A percentile compares a stretch with the other conserved stretches of the same genome.
These are phyloP conservation scores for Aspergillus arachidicola DNA, from an alignment of 2,329 filamentous ascomycete species.

Conservation along the genomic window DNA sequence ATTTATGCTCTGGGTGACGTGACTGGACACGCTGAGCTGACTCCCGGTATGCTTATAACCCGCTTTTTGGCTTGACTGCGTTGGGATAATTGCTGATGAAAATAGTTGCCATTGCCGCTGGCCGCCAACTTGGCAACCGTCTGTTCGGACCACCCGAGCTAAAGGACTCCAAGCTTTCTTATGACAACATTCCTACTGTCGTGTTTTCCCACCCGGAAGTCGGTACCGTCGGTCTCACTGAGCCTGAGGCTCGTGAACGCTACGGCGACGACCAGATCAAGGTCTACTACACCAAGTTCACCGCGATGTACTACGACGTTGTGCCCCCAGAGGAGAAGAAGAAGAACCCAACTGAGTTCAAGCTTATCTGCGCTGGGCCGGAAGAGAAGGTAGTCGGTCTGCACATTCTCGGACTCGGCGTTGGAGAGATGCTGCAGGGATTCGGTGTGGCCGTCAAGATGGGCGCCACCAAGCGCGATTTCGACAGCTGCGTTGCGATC, in stretches of 20 bases:
- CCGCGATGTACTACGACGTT: constrained; percentile 53
- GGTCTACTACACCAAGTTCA: constrained; percentile 53
- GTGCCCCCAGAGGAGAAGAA: constrained; percentile 52
- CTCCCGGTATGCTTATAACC: constrained; percentile 44
- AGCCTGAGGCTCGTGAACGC: constrained; percentile 50
- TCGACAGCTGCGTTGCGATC: constrained; percentile 75
- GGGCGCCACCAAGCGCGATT: constrained; percentile 76
- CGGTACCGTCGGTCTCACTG: constrained; percentile 53
- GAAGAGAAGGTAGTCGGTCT: constrained; percentile 56
- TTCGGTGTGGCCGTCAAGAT: constrained; percentile 79
- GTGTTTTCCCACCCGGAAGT: constrained; percentile 56
- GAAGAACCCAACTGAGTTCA: constrained; percentile 54
- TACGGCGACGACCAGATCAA: constrained; percentile 56
- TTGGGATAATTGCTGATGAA: background rate
- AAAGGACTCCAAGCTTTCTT: constrained; percentile 48
- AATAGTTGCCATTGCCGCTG: constrained; percentile 54
- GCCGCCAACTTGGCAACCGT: constrained; percentile 53
- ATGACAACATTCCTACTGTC: constrained; percentile 56
- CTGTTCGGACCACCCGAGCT: constrained; percentile 52
- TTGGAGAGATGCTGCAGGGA: constrained; percentile 71
- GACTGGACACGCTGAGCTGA: constrained; percentile 54
- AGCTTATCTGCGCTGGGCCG: constrained; percentile 51
- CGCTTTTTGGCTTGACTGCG: background rate
- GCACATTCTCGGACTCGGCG: constrained; percentile 51
- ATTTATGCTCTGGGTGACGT: constrained; percentile 56